phyloP scores from a whole-genome alignment of 306 rosid genomes.

The Fragaria nilgerrensis region DNA sequence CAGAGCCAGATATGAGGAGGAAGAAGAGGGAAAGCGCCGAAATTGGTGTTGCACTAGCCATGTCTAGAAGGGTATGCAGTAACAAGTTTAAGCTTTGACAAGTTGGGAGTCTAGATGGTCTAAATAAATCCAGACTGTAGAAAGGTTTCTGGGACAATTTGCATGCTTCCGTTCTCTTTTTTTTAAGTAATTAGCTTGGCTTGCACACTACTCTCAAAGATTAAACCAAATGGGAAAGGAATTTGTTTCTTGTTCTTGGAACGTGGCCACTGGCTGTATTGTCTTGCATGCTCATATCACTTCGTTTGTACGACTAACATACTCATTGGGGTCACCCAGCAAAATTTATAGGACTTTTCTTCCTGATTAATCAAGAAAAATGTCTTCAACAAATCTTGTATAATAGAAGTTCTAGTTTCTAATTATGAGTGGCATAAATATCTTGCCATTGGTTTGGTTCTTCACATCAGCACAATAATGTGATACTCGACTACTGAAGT shows the following conservation, averaged over 20 bases:
- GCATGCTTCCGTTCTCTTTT: neutral
- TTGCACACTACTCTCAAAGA: neutral
- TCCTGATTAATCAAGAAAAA: neutral
- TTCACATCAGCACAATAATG: neutral
- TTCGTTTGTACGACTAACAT: neutral
- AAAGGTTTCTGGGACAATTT: neutral
- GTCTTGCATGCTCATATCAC: neutral
- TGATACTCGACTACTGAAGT: neutral
- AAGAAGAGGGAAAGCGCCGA: neutral
- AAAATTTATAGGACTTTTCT: neutral
- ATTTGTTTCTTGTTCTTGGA: neutral
- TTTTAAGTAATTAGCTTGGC: neutral
- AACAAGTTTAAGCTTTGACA: neutral
- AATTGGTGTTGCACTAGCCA: neutral
- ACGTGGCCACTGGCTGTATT: conserved; percentile 6
- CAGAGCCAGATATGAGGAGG: neutral
- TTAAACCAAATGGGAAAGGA: neutral
- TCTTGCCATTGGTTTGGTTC: neutral
- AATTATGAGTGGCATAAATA: neutral
- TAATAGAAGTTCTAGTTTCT: neutral
- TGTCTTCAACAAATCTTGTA: too few relatives aligned
- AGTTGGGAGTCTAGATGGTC: neutral
- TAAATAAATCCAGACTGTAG: neutral
- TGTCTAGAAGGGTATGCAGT: neutral
- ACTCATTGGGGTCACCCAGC: neutral